phyloP scores from a whole-genome alignment of 441 rosid species.

The Pelargonium australe region DNA sequence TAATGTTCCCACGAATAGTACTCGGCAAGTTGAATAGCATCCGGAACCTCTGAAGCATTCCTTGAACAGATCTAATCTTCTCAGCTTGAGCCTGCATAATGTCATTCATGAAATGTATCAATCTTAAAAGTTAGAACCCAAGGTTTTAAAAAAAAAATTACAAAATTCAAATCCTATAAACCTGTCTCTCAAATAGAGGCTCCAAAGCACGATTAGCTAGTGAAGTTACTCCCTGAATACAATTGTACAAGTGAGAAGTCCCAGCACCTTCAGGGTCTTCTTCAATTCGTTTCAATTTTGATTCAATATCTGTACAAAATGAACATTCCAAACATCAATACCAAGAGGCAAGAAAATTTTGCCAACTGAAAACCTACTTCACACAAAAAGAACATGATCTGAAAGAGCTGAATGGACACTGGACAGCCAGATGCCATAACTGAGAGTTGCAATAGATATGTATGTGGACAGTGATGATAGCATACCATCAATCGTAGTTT shows the following conservation, averaged over 20 bases:
- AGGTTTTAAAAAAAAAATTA: not conserved
- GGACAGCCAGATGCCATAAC: not conserved
- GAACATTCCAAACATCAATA: constrained; percentile 24
- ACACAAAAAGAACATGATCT: constrained; percentile 11
- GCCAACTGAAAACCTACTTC: not conserved
- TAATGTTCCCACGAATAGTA: constrained; percentile 81
- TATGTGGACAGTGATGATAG: constrained; percentile 11
- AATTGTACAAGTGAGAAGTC: constrained; percentile 70
- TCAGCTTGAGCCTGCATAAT: constrained; percentile 82
- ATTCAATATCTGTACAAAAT: constrained; percentile 67
- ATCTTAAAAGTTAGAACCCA: constrained; percentile 14
- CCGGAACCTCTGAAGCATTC: constrained; percentile 95
- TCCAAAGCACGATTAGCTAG: constrained; percentile 79
- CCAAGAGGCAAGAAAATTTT: constrained; percentile 5
- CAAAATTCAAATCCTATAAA: constrained; percentile 27
- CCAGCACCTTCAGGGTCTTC: constrained; percentile 98
- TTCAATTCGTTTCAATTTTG: constrained; percentile 88
- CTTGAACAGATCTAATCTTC: constrained; percentile 97
- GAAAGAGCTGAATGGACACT: constrained; percentile 15
- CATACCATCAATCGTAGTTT: constrained; percentile 97
- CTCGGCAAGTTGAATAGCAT: constrained; percentile 91
- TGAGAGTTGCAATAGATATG: constrained; percentile 9
- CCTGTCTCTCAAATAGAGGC: constrained; percentile 99
- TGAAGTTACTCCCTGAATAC: constrained; percentile 79
- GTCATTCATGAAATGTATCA: constrained; percentile 19